A percentile compares a stretch with the other conserved stretches of the same genome.
Evolutionary conservation across 768 basidiomycete genomes (phyloP).

Genomic region (Clitopilus passeckerianus): DNA sequence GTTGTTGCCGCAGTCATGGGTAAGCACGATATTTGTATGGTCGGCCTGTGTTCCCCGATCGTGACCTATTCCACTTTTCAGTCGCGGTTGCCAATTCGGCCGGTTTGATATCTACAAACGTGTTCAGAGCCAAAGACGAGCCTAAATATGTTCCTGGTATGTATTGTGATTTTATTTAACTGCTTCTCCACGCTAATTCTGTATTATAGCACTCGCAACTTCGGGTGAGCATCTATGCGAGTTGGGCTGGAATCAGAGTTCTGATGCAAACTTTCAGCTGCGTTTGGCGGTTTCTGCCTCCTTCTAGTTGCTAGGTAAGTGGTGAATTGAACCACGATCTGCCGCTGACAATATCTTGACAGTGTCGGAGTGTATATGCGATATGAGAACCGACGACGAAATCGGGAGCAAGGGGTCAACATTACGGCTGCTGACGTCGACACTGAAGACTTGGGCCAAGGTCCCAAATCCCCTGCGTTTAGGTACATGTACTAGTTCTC

Average conservation of each 20-base stretch:
- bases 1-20: conserved; percentile 50
- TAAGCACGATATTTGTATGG: conserved; percentile 11
- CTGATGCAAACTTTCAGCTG: conserved; percentile 21
- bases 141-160: conserved; percentile 42
- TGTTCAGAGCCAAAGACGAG: conserved; percentile 45
- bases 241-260: background rate
- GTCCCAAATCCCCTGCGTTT: conserved; percentile 35
- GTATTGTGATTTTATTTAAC: background rate
- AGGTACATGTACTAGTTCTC: conserved; percentile 35
- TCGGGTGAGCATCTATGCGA: conserved; percentile 26
- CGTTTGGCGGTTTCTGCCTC: conserved; percentile 41
- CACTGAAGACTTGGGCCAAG: conserved; percentile 36
- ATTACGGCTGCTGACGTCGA: conserved; percentile 38
- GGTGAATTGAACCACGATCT: background rate
- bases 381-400: conserved; percentile 38
- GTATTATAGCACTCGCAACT: conserved; percentile 31
- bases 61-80: conserved; percentile 6
- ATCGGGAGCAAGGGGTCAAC: conserved; percentile 33
- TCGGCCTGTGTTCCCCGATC: too few relatives aligned
- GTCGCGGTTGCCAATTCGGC: conserved; percentile 44
- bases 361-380: conserved; percentile 46
- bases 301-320: conserved; percentile 33
- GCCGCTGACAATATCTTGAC: conserved; percentile 4
- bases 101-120: conserved; percentile 47
- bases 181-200: background rate